A percentile compares a stretch with the other conserved stretches of the same genome.
Conservation (phyloP, 805 yeast genomes). For the Schizosaccharomyces japonicus region DNA sequence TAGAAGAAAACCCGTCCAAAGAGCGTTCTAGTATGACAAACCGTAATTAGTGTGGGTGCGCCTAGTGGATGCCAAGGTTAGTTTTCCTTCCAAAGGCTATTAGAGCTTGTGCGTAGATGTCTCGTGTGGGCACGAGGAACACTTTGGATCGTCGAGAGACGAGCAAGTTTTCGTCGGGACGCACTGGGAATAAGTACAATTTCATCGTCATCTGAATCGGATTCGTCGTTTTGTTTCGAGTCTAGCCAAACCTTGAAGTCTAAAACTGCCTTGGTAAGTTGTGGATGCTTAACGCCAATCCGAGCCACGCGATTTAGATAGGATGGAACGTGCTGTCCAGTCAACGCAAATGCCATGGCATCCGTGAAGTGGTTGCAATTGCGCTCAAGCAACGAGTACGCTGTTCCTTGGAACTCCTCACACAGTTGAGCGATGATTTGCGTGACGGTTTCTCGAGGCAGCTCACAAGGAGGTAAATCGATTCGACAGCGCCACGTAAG, state of each 20-base stretch:
- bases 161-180: no score
- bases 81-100: no score
- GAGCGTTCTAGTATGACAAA: no score
- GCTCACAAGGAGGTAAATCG: neutral
- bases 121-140: no score
- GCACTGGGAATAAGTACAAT: no score
- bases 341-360: neutral
- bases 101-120: no score
- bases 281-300: neutral
- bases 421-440: neutral
- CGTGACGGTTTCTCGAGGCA: neutral
- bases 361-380: conserved; percentile 4
- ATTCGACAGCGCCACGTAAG: neutral
- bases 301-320: neutral
- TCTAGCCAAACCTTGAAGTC: neutral
- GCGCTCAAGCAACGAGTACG: neutral
- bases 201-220: conserved; percentile 1
- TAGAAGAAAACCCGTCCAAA: no score
- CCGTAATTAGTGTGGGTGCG: no score
- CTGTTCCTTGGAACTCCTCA: neutral
- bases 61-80: no score
- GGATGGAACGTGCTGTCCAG: neutral
- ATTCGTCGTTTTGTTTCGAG: neutral
- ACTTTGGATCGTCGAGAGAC: no score
- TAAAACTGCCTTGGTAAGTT: neutral